phyloP scores from a whole-genome alignment of 2,329 filamentous ascomycete species.

The Xylaria sp. region DNA sequence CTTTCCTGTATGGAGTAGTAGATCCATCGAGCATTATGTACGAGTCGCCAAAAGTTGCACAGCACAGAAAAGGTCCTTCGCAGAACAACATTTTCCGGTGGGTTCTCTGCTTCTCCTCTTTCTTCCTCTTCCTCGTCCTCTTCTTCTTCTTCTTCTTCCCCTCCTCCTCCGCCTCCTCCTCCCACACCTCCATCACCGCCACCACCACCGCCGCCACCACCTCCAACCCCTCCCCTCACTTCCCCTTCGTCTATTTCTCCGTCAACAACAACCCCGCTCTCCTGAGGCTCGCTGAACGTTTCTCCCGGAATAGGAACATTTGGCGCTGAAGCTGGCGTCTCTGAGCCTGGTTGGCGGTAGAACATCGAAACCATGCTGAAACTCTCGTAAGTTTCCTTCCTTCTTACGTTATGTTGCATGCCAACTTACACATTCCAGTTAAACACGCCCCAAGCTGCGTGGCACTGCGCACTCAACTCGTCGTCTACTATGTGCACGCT shows the following conservation, averaged over 20 bases:
- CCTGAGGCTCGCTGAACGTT: not conserved
- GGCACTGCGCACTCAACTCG: conserved; percentile 22
- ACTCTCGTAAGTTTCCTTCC: conserved; percentile 6
- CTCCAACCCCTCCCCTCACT: not conserved
- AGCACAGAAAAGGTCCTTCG: conserved; percentile 49
- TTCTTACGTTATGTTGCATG: not conserved
- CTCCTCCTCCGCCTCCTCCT: not conserved
- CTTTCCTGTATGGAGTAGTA: conserved; percentile 45
- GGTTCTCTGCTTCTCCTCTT: not conserved
- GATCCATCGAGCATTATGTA: conserved; percentile 48
- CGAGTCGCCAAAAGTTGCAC: conserved; percentile 54
- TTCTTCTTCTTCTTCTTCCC: not conserved
- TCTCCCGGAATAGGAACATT: conserved; percentile 41
- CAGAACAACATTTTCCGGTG: not conserved
- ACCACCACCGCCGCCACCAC: no score
- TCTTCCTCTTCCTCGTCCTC: not conserved
- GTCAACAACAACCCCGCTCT: not conserved
- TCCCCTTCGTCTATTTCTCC: not conserved
- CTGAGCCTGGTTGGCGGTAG: conserved; percentile 50
- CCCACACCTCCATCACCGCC: not conserved
- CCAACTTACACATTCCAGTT: conserved; percentile 54
- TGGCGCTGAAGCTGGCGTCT: conserved; percentile 42
- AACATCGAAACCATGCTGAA: conserved; percentile 49
- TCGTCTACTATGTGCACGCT: not conserved
- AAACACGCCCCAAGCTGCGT: conserved; percentile 52